These are phyloP conservation scores for Apiosordaria backusii DNA, from an alignment of 495 filamentous ascomycete species.

Conservation along the genomic window DNA sequence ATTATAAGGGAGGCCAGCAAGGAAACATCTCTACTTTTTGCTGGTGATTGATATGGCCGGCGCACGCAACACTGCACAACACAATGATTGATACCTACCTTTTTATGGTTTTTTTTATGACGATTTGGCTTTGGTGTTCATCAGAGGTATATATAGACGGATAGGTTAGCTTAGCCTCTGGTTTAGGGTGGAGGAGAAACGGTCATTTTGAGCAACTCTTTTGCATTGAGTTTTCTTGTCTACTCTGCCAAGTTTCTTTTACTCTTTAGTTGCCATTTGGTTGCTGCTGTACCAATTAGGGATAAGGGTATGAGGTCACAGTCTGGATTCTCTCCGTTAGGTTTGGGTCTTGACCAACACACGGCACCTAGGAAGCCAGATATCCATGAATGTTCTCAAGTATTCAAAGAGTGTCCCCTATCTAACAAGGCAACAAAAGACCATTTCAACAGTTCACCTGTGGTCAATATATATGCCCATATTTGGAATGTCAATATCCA, in stretches of 20 bases:
- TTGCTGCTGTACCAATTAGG: too few species aligned
- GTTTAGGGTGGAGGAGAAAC: neutral
- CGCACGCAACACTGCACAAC: neutral
- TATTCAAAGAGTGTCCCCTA: neutral
- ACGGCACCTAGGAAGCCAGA: too few species aligned
- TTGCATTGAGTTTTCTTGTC: too few species aligned
- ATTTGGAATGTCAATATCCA: neutral
- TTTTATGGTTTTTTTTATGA: neutral
- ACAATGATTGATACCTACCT: neutral
- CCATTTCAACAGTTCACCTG: neutral
- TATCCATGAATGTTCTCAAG: neutral
- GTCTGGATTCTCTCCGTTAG: too few species aligned
- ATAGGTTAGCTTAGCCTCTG: neutral
- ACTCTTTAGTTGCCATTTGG: too few species aligned
- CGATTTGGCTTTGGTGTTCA: neutral
- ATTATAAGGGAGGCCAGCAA: neutral
- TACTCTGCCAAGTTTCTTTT: too few species aligned
- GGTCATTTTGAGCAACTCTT: neutral
- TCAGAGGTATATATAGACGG: neutral
- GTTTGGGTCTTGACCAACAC: too few species aligned
- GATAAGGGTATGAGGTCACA: too few species aligned
- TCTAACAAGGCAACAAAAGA: neutral
- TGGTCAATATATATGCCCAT: neutral
- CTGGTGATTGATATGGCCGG: neutral
- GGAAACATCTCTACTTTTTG: neutral